Conservation (phyloP, 2,329 filamentous ascomycete genomes). For the Colletotrichum australisinense region DNA sequence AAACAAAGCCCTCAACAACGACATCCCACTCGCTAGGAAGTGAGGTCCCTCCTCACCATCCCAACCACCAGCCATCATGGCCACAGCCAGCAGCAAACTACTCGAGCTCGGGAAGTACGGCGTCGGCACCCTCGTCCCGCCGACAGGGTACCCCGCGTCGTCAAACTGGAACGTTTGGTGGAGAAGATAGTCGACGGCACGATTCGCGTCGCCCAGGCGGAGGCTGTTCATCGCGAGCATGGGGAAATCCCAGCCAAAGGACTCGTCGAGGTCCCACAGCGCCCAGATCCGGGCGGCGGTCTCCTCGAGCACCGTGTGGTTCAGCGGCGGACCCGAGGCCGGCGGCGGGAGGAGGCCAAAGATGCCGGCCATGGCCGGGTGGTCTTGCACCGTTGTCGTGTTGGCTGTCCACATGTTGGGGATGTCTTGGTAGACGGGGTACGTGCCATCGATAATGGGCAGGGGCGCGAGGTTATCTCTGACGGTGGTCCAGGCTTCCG, state of each 20-base stretch:
- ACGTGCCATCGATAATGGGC: constrained; percentile 60
- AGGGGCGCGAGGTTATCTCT: constrained; percentile 64
- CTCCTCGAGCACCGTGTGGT: constrained; percentile 48
- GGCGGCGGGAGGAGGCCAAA: constrained; percentile 56
- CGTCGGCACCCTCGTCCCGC: constrained; percentile 63
- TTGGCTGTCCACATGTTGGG: constrained; percentile 53
- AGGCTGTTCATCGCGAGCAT: constrained; percentile 58
- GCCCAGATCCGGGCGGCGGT: constrained; percentile 52
- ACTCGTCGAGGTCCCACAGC: constrained; percentile 52
- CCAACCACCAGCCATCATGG: constrained; percentile 69
- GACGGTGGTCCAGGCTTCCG: constrained; percentile 59
- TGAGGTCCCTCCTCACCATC: constrained; percentile 58
- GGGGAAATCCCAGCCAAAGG: constrained; percentile 58
- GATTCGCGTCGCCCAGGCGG: constrained; percentile 50
- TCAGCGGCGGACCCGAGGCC: constrained; percentile 45
- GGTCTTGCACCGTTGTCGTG: constrained; percentile 52
- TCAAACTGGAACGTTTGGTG: constrained; percentile 65
- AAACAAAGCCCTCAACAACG: constrained; percentile 58
- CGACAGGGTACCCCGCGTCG: constrained; percentile 66
- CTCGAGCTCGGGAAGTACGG: constrained; percentile 67
- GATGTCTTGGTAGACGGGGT: constrained; percentile 64
- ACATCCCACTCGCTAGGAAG: constrained; percentile 60
- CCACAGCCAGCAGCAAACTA: constrained; percentile 61
- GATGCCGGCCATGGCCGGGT: constrained; percentile 56
- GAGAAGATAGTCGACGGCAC: constrained; percentile 56